Conservation (phyloP, 164 flowering plant species). For the Vitis labrusca region DNA sequence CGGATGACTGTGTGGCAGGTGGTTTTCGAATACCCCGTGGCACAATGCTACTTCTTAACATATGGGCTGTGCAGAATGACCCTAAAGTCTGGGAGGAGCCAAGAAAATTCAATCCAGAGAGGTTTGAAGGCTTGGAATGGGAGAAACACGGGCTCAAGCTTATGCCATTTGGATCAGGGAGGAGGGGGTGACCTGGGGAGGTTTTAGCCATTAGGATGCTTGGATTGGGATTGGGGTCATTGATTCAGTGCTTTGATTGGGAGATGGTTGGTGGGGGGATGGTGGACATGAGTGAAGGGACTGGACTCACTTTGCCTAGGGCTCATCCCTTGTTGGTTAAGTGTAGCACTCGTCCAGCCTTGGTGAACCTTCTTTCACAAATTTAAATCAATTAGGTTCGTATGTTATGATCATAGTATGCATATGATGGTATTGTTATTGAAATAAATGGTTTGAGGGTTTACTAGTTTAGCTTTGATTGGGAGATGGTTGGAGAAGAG, state of each 20-base stretch:
- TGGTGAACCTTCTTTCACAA: conserved; percentile 25
- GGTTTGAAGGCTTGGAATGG: conserved; percentile 25
- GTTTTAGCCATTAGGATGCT: conserved; percentile 31
- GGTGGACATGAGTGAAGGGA: conserved; percentile 44
- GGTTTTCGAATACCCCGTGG: conserved; percentile 33
- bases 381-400: conserved; percentile 6
- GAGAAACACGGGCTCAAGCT: conserved; percentile 24
- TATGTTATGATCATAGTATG: too few species aligned
- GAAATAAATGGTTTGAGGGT: too few species aligned
- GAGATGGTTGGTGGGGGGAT: conserved; percentile 25
- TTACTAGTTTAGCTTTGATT: too few species aligned
- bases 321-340: conserved; percentile 29
- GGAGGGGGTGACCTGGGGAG: conserved; percentile 52
- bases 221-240: conserved; percentile 30
- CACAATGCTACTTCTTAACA: conserved; percentile 35
- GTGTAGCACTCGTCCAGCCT: conserved; percentile 25
- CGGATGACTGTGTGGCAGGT: conserved; percentile 25
- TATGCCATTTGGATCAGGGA: conserved; percentile 47
- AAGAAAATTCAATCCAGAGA: conserved; percentile 33
- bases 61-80: conserved; percentile 40
- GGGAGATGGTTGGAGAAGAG: too few species aligned
- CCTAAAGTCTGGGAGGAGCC: conserved; percentile 33
- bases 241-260: conserved; percentile 59
- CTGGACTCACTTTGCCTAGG: conserved; percentile 35
- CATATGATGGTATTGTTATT: too few species aligned